Evolutionary conservation across 371 early-diverging fungal species (phyloP).

Genomic region (Cokeromyces recurvatus): DNA sequence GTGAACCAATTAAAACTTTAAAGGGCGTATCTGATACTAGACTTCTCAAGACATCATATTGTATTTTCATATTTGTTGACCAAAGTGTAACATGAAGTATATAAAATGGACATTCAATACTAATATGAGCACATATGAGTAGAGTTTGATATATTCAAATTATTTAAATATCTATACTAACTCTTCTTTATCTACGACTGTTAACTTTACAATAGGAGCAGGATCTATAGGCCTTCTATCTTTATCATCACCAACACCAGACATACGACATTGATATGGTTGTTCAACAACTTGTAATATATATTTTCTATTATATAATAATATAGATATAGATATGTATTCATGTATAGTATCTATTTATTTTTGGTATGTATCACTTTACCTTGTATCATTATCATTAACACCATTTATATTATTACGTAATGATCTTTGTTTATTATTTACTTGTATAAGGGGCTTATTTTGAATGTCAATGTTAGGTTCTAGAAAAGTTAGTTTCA

Average conservation of each 20-base stretch:
- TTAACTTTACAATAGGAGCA: conserved; percentile 47
- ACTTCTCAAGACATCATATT: conserved; percentile 9
- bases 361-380: not conserved
- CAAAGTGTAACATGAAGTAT: conserved; percentile 21
- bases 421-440: no score
- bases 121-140: not conserved
- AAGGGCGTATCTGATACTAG: conserved; percentile 10
- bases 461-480: no score
- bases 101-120: conserved; percentile 18
- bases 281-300: conserved; percentile 49
- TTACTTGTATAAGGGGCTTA: no score
- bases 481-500: no score
- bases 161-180: not conserved
- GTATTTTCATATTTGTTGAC: conserved; percentile 19
- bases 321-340: no score
- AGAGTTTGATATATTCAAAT: not conserved
- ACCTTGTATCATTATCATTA: conserved; percentile 1
- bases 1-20: conserved; percentile 50
- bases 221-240: conserved; percentile 75
- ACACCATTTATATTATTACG: no score
- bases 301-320: conserved; percentile 10
- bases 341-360: no score
- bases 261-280: conserved; percentile 65
- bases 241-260: conserved; percentile 61
- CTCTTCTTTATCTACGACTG: not conserved